These are phyloP conservation scores for Entomortierella lignicola DNA, from an alignment of 192 early-diverging fungal species.

Conservation along the genomic window DNA sequence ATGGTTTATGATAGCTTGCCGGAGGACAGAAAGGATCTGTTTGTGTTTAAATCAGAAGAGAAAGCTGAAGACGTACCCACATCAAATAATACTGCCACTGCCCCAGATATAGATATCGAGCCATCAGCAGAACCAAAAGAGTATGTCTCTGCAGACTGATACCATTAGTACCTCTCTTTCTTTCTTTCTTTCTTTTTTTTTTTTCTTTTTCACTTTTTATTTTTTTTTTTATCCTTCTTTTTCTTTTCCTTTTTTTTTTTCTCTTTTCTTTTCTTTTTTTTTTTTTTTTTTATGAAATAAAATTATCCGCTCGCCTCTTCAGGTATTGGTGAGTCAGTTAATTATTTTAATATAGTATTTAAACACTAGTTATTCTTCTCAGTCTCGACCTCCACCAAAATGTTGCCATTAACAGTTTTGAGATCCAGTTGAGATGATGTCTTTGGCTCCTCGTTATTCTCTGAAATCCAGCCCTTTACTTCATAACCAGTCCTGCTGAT, in stretches of 20 bases:
- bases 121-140: neutral
- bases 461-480: conserved; percentile 13
- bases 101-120: neutral
- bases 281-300: neutral
- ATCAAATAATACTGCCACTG: neutral
- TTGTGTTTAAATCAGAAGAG: conserved; percentile 12
- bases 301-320: no score
- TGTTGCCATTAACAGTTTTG: conserved; percentile 5
- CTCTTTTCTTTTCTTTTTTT: neutral
- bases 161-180: no score
- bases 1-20: conserved; percentile 43
- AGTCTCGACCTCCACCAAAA: neutral
- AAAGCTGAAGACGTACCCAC: neutral
- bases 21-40: conserved; percentile 47
- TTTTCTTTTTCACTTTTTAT: no score
- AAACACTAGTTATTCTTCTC: neutral
- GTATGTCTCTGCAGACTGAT: neutral
- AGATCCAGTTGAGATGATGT: neutral
- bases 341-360: neutral
- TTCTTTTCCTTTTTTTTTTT: neutral
- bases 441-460: conserved; percentile 7
- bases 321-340: no score
- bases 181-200: no score
- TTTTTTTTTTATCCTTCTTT: neutral
- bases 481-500: neutral